Conservation (phyloP, 805 yeast species). For the Teunomyces panamensis region DNA sequence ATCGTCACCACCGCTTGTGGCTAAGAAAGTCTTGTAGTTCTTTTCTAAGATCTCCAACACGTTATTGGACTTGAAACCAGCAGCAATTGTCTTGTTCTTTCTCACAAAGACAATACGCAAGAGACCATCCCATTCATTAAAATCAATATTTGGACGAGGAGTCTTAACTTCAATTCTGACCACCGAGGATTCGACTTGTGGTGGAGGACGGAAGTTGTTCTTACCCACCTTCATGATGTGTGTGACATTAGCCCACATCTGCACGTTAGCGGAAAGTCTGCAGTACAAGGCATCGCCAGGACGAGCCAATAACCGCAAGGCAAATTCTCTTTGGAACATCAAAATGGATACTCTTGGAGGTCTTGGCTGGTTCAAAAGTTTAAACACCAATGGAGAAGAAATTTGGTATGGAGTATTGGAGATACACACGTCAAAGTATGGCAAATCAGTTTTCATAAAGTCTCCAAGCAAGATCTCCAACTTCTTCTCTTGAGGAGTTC, state of each 20-base stretch:
- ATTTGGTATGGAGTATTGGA: conserved; percentile 98
- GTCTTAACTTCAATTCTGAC: conserved; percentile 87
- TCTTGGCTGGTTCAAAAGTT: conserved; percentile 80
- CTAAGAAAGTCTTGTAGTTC: conserved; percentile 78
- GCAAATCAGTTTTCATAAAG: conserved; percentile 91
- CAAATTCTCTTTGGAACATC: conserved; percentile 98
- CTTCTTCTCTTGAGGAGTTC: conserved; percentile 90
- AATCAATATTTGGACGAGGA: conserved; percentile 94
- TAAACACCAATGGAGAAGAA: conserved; percentile 94
- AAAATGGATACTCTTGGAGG: conserved; percentile 95
- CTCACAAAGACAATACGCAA: conserved; percentile 88
- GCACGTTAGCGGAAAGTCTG: conserved; percentile 92
- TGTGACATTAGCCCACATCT: conserved; percentile 99
- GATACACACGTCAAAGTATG: conserved; percentile 93
- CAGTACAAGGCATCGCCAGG: conserved; percentile 96
- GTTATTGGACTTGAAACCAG: conserved; percentile 84
- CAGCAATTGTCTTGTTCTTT: conserved; percentile 88
- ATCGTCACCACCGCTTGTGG: conserved; percentile 47
- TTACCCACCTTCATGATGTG: conserved; percentile 98
- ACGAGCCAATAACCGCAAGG: conserved; percentile 85
- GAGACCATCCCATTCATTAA: conserved; percentile 95
- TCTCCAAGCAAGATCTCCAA: conserved; percentile 91
- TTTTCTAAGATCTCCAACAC: conserved; percentile 79
- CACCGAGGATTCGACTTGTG: conserved; percentile 95
- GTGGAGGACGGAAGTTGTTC: conserved; percentile 97